Evolutionary conservation across 1,284 basidiomycete genomes (phyloP).

Genomic region (Cystobasidium pallidum): DNA sequence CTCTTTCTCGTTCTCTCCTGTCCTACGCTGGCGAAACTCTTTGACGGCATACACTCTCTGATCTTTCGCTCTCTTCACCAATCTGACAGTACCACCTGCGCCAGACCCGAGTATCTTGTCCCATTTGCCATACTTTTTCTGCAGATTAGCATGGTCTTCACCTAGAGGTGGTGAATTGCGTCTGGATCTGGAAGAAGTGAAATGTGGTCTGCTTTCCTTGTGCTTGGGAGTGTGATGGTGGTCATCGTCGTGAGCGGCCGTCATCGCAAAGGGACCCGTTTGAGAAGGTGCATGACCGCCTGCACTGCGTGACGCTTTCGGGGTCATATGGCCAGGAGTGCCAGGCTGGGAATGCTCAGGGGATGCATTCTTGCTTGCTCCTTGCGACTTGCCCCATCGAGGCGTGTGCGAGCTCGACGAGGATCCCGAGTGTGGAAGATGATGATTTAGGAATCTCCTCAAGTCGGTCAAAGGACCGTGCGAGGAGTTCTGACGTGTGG

Average conservation of each 20-base stretch:
- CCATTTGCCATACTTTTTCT: slow-evolving; percentile 99
- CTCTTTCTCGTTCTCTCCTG: slow-evolving; percentile 98
- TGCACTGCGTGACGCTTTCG: slow-evolving; percentile 25
- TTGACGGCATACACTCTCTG: slow-evolving; percentile 88
- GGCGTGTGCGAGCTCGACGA: slow-evolving; percentile 49
- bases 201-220: slow-evolving; percentile 36
- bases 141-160: slow-evolving; percentile 75
- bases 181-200: slow-evolving; percentile 47
- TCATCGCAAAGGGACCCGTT: slow-evolving; percentile 34
- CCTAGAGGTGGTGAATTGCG: slow-evolving; percentile 57
- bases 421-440: slow-evolving; percentile 67
- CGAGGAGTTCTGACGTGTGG: slow-evolving; percentile 57
- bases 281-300: slow-evolving; percentile 44
- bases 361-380: slow-evolving; percentile 47
- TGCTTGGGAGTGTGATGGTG: slow-evolving; percentile 46
- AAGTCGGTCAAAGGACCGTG: slow-evolving; percentile 78
- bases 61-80: slow-evolving; percentile 78
- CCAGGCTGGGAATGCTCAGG: slow-evolving; percentile 39
- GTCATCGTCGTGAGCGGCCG: slow-evolving; percentile 55
- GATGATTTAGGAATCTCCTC: slow-evolving; percentile 87
- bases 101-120: slow-evolving; percentile 92
- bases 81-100: slow-evolving; percentile 93
- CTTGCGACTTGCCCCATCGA: slow-evolving; percentile 35
- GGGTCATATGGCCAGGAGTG: slow-evolving; percentile 44
- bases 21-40: slow-evolving; percentile 95